Evolutionary conservation across 2,329 filamentous ascomycete genomes (phyloP), one percentile per base, ranked within the genome.

Genomic region (Spiromastix sp.): DNA sequence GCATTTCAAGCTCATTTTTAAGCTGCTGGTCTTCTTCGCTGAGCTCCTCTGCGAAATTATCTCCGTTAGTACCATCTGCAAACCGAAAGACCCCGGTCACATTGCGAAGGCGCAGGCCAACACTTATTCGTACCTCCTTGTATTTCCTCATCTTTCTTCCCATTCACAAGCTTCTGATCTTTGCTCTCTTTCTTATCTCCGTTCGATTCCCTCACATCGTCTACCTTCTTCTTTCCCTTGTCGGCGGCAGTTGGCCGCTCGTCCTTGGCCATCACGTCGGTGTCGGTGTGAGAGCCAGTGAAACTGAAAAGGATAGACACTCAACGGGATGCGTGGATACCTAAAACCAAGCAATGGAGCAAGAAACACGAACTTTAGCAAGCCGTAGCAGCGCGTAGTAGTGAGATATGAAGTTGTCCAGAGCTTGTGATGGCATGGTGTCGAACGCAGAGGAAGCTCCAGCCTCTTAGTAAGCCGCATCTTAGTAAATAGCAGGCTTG

Each of bases 21-120:
- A 98, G 77, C 69, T 96, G 87, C 66, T 96, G 87, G 48, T 98
- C 91, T 63, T 98, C 91, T 55, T 98, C 91, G 55, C 74, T 98
- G 49, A 98, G 79, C 65, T 98, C 91, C 66, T 96, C 89, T 67
- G 71, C 58, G 53, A 60, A 64, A 61, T 31, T 13, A 22, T 16
- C 7, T 21, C 12, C 19, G 27, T 24, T 24, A 24, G 21, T n/a
- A 7, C 21, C 21, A 24, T 7, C 7, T n/a, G n/a, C n/a, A n/a
- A n/a, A n/a, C n/a, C n/a, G n/a, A n/a, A n/a, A n/a, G n/a, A n/a
- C n/a, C n/a, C n/a, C n/a, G n/a, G n/a, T n/a, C n/a, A n/a, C n/a
- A n/a, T n/a, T n/a, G n/a, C n/a, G n/a, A n/a, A n/a, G n/a, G n/a
- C n/a, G n/a, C n/a, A n/a, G n/a, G n/a, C n/a, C 21, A 24, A n/a